Percentiles rank a stretch among this genome's conserved stretches.
These are phyloP conservation scores for Endogone sp. DNA, from an alignment of 192 early-diverging fungal genomes.

Conservation along the genomic window DNA sequence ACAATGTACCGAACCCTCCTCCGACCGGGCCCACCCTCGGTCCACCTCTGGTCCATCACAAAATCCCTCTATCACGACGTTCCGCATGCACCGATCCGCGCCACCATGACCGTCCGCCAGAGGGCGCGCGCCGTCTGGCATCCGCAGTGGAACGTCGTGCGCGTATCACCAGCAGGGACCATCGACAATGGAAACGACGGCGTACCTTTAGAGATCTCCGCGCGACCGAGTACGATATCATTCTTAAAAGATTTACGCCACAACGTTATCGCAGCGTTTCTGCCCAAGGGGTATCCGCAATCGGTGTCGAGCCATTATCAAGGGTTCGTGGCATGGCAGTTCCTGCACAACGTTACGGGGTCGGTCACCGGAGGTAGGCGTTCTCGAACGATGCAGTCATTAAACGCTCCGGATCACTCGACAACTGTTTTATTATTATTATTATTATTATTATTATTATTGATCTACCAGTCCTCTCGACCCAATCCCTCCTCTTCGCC, in stretches of 20 bases:
- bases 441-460: too few species aligned
- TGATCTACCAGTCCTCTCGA: slow-evolving; percentile 76
- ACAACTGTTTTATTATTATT: too few species aligned
- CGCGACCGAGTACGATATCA: background rate
- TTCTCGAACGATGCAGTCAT: too few species aligned
- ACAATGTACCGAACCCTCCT: background rate
- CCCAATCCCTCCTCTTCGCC: slow-evolving; percentile 81
- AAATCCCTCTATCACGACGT: background rate
- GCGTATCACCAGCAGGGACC: background rate
- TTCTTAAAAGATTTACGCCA: background rate
- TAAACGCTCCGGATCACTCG: too few species aligned
- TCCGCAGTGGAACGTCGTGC: background rate
- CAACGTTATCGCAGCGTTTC: slow-evolving; percentile 34
- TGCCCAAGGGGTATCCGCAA: slow-evolving; percentile 72
- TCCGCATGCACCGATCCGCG: too few species aligned
- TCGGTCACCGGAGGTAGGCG: slow-evolving; percentile 62
- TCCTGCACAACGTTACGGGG: slow-evolving; percentile 72
- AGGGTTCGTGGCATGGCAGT: slow-evolving; percentile 74
- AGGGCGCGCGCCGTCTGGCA: background rate
- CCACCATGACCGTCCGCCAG: background rate
- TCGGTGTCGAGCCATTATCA: slow-evolving; percentile 73
- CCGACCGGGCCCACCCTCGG: background rate
- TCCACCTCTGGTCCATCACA: background rate
- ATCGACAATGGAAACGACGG: background rate
- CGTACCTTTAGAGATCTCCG: background rate